Percentiles rank a stretch among this genome's conserved stretches.
phyloP scores from a whole-genome alignment of 2,329 filamentous ascomycete genomes.

The Myriosclerotinia scirpicola region DNA sequence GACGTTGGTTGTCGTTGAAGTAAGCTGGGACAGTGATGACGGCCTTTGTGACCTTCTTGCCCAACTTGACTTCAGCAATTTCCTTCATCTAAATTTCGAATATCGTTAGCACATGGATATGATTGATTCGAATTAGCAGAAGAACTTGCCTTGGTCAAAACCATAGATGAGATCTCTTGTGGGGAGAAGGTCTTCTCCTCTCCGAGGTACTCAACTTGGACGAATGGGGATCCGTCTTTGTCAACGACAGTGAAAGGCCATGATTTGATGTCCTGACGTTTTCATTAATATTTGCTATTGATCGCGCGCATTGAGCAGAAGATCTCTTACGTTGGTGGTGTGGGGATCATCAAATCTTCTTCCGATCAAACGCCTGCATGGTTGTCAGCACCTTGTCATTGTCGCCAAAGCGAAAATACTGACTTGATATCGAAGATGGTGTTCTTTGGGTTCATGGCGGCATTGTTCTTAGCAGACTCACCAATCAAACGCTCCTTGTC shows the following conservation, averaged over 20 bases:
- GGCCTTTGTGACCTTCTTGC: conserved; percentile 98
- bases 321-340: conserved; percentile 77
- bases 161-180: conserved; percentile 99
- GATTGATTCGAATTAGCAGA: conserved; percentile 3
- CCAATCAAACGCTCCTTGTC: conserved; percentile 98
- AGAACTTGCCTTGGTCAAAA: conserved; percentile 81
- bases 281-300: neutral
- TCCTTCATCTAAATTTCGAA: conserved; percentile 83
- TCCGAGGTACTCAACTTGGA: conserved; percentile 93
- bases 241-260: conserved; percentile 99
- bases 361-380: conserved; percentile 86
- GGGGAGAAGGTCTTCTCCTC: conserved; percentile 96
- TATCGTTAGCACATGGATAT: conserved; percentile 3
- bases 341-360: conserved; percentile 91
- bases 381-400: conserved; percentile 24
- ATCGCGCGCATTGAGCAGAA: neutral
- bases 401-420: conserved; percentile 44
- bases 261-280: conserved; percentile 64
- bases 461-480: conserved; percentile 99
- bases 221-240: conserved; percentile 81
- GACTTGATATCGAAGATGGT: conserved; percentile 99
- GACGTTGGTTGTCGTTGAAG: conserved; percentile 99
- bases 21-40: conserved; percentile 99
- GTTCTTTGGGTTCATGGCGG: conserved; percentile 98
- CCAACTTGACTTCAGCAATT: conserved; percentile 96